These are phyloP conservation scores for Trichoderma breve DNA, from an alignment of 2,329 filamentous ascomycete genomes.

Conservation along the genomic window DNA sequence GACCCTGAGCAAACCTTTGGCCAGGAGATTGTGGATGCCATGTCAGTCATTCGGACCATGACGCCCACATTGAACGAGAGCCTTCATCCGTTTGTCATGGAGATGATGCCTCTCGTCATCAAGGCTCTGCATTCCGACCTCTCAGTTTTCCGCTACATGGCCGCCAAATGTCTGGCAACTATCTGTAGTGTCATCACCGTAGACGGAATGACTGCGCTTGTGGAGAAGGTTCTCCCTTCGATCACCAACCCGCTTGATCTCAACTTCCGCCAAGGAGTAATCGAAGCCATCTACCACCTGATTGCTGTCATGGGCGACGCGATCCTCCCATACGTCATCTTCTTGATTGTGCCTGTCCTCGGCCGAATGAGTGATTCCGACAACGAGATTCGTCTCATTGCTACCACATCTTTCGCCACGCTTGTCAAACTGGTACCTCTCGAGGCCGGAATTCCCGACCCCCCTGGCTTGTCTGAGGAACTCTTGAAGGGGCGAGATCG, in stretches of 20 bases:
- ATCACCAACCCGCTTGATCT: conserved; percentile 90
- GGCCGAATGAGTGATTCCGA: conserved; percentile 98
- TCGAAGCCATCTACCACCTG: conserved; percentile 93
- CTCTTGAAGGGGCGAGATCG: conserved; percentile 86
- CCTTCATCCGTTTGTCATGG: conserved; percentile 76
- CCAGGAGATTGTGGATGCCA: conserved; percentile 88
- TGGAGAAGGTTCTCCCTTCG: conserved; percentile 86
- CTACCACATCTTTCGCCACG: conserved; percentile 95
- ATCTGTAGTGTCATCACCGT: conserved; percentile 96
- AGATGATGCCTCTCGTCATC: conserved; percentile 80
- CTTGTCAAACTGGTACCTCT: conserved; percentile 95
- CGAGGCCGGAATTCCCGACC: conserved; percentile 95
- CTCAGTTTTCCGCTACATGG: conserved; percentile 92
- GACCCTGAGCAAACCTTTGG: conserved; percentile 74
- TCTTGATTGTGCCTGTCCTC: conserved; percentile 94
- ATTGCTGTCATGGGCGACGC: conserved; percentile 98
- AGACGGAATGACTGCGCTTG: conserved; percentile 91
- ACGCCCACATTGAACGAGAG: conserved; percentile 81
- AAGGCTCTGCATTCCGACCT: conserved; percentile 84
- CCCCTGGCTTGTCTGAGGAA: conserved; percentile 85
- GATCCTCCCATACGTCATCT: conserved; percentile 96
- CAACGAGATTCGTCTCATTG: conserved; percentile 88
- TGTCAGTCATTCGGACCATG: conserved; percentile 89
- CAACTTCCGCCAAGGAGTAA: conserved; percentile 85
- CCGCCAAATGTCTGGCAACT: conserved; percentile 94